Conservation (phyloP, 2,329 filamentous ascomycete species). For the Amphichorda felina region DNA sequence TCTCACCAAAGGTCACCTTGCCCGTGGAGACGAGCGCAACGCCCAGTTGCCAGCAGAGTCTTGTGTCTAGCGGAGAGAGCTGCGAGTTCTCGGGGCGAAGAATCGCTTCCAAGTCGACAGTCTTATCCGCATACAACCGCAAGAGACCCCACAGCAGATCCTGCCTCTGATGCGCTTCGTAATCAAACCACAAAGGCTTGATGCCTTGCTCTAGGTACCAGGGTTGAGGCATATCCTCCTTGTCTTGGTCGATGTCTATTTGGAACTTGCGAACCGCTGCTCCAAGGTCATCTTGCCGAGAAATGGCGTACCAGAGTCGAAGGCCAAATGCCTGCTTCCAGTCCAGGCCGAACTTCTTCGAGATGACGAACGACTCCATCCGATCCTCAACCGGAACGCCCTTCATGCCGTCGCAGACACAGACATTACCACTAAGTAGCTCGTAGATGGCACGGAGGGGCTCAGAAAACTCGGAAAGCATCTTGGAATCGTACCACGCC, state of each 20-base stretch:
- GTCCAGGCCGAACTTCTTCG: conserved; percentile 71
- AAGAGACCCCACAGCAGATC: conserved; percentile 83
- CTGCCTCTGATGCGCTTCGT: conserved; percentile 46
- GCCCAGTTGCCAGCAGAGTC: conserved; percentile 77
- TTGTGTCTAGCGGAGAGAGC: conserved; percentile 60
- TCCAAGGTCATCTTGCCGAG: conserved; percentile 55
- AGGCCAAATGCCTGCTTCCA: conserved; percentile 93
- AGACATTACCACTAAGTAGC: conserved; percentile 78
- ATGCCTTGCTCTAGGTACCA: conserved; percentile 54
- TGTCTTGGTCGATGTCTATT: conserved; percentile 58
- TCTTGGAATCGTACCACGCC: conserved; percentile 72
- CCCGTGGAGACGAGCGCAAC: conserved; percentile 46
- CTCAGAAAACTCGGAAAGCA: conserved; percentile 78
- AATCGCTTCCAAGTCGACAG: conserved; percentile 52
- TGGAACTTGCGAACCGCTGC: conserved; percentile 63
- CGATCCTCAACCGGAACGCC: conserved; percentile 67
- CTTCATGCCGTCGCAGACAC: conserved; percentile 67
- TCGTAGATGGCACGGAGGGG: conserved; percentile 81
- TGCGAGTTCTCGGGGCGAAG: conserved; percentile 68
- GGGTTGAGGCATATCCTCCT: conserved; percentile 61
- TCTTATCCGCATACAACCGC: conserved; percentile 59
- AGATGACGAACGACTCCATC: conserved; percentile 68
- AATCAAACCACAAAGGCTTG: conserved; percentile 48
- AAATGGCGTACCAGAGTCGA: conserved; percentile 77
- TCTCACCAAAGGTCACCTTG: conserved; percentile 37